Conservation (phyloP, 1,284 basidiomycete genomes). For the Tausonia pullulans region DNA sequence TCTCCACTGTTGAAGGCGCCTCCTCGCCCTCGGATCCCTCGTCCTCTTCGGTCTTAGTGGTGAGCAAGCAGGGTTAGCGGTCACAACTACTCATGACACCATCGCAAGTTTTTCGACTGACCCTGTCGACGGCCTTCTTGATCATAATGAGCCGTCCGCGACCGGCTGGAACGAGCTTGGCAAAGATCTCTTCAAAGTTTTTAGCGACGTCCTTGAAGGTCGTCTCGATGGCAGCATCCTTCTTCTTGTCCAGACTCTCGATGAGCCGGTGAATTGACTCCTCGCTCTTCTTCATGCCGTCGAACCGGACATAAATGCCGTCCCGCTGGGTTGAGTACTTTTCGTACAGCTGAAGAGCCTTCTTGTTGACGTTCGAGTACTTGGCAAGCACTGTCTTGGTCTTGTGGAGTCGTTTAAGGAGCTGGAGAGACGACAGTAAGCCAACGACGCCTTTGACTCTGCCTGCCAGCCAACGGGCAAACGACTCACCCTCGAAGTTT, state of each 20-base stretch:
- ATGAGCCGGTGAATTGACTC: conserved; percentile 90
- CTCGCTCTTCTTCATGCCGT: conserved; percentile 82
- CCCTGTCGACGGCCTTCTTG: conserved; percentile 64
- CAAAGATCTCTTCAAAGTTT: conserved; percentile 96
- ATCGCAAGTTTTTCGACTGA: conserved; percentile 30
- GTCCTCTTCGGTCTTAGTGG: conserved; percentile 38
- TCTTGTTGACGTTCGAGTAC: conserved; percentile 98
- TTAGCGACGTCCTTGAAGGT: conserved; percentile 97
- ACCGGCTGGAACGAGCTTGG: conserved; percentile 90
- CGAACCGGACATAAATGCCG: conserved; percentile 69
- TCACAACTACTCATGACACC: neutral
- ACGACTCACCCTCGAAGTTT: conserved; percentile 60
- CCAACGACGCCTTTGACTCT: neutral
- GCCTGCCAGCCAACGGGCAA: neutral
- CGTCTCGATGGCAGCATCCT: conserved; percentile 95
- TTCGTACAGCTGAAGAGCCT: conserved; percentile 96
- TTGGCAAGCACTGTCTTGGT: conserved; percentile 89
- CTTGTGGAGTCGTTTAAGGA: conserved; percentile 78
- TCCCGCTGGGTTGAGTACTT: conserved; percentile 97
- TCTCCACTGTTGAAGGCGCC: conserved; percentile 67
- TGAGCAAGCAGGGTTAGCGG: neutral
- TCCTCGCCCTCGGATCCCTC: conserved; percentile 55
- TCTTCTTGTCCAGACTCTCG: conserved; percentile 85
- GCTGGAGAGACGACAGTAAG: conserved; percentile 37
- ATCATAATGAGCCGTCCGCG: conserved; percentile 85